Conservation (phyloP, 2,329 filamentous ascomycete species). For the Aspergillus hortae region DNA sequence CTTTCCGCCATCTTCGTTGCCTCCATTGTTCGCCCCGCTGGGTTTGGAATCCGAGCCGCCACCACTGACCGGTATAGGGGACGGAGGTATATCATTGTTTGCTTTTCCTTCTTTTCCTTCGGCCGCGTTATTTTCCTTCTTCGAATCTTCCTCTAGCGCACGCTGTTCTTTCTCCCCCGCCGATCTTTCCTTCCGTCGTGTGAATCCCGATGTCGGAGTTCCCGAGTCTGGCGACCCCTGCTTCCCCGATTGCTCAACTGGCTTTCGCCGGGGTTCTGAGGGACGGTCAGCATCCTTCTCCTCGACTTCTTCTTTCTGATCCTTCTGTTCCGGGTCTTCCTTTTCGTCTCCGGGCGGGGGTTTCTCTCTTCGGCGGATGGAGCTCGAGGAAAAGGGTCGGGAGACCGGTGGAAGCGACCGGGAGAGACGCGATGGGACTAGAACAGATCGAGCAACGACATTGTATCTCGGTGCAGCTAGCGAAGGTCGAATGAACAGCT, state of each 20-base stretch:
- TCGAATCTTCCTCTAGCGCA: constrained; percentile 36
- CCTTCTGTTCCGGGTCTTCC: constrained; percentile 27
- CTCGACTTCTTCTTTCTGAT: constrained; percentile 26
- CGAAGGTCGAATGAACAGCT: constrained; percentile 32
- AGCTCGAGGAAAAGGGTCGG: constrained; percentile 44
- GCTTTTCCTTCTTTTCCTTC: constrained; percentile 39
- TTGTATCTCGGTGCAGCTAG: constrained; percentile 30
- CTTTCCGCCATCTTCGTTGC: constrained; percentile 63
- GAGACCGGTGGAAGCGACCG: constrained; percentile 25
- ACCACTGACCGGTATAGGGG: constrained; percentile 38
- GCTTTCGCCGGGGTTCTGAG: constrained; percentile 40
- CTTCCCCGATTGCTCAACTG: constrained; percentile 35
- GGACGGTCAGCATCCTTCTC: constrained; percentile 43
- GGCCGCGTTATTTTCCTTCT: constrained; percentile 34
- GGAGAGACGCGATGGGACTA: constrained; percentile 22
- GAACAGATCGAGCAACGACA: constrained; percentile 24
- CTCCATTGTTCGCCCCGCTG: constrained; percentile 52
- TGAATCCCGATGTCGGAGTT: constrained; percentile 30
- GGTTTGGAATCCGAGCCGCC: constrained; percentile 43
- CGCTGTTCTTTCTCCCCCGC: constrained; percentile 38
- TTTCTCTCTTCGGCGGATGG: constrained; percentile 55
- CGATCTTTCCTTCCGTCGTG: constrained; percentile 40
- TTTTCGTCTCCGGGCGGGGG: constrained; percentile 42
- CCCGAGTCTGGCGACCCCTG: constrained; percentile 23
- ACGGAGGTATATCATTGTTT: constrained; percentile 47